Base-by-base conservation (phyloP, 2,329 filamentous ascomycete genomes). In the Eurotiales sp. region DNA sequence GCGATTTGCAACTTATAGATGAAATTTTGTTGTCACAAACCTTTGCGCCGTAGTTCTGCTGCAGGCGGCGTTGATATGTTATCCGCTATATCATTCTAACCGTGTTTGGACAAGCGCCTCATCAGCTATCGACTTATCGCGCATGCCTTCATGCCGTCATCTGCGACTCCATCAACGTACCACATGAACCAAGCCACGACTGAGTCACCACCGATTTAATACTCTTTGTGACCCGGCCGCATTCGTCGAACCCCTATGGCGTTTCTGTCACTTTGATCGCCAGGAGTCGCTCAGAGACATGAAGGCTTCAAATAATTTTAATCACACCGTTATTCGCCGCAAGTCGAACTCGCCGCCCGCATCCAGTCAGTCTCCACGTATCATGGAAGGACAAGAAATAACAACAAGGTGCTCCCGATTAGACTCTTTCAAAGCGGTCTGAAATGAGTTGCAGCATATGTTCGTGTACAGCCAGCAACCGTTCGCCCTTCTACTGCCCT, bases 371-470 rank as follows among this genome's bases (percentile, higher is more conserved):
- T 19, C 2, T 32, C 45, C 39, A 40, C 25, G n/a, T 23, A 58
- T 53, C 22, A 59, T 58, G 56, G 47, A 52, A 55, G 36, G 22
- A 41, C 51, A 50, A 21, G 19, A 50, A 42, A 15, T 29, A 15
- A 36, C 37, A 34, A 34, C 45, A n/a, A 14, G 10, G 44, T 36
- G 27, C 52, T 54, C 52, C 51, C 51, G 21, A 46, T 46, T 43
- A 51, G 22, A 27, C 19, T 51, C 59, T 68, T 12, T 27, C 21
- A 50, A 29, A 34, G 3, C 34, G 23, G 46, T 40, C 29, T 53
- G 72, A 64, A 54, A 87, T 88, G 84, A 81, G 81, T 64, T 90
- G 86, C 73, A 78, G 83, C 65, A 80, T 87, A 66, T 90, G 86
- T 67, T 70, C 66, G 56, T 69, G 72, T 72, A 75, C 67, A 75